A percentile compares a stretch with the other conserved stretches of the same genome.
Conservation (phyloP, 1,284 basidiomycete genomes). For the Trametes pubescens region DNA sequence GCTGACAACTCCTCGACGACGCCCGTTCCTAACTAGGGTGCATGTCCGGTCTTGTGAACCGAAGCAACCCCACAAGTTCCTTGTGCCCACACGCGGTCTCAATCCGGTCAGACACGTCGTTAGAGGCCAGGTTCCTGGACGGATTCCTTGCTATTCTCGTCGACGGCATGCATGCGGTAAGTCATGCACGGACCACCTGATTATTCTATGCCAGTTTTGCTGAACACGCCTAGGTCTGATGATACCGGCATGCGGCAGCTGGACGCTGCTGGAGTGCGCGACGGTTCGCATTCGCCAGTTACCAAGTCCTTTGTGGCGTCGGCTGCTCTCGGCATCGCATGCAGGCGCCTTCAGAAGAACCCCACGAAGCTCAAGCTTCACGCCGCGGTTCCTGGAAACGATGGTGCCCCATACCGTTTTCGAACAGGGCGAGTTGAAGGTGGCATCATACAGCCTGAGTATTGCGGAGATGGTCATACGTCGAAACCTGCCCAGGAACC, state of each 20-base stretch:
- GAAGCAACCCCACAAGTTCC: too few relatives aligned
- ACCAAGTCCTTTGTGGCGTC: constrained; percentile 12
- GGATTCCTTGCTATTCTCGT: not conserved
- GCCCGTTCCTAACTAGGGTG: too few relatives aligned
- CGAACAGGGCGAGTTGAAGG: too few relatives aligned
- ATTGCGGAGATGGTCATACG: too few relatives aligned
- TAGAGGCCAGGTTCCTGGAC: not conserved
- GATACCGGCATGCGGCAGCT: not conserved
- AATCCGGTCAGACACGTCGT: not conserved
- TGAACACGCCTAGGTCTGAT: constrained; percentile 3
- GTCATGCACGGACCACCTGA: constrained; percentile 11
- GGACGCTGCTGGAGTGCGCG: not conserved
- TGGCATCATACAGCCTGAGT: too few relatives aligned
- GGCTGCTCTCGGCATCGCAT: not conserved
- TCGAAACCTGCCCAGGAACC: too few relatives aligned
- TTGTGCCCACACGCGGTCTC: not conserved
- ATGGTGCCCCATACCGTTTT: too few relatives aligned
- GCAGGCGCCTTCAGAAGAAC: not conserved
- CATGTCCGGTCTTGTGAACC: too few relatives aligned
- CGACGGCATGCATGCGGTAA: constrained; percentile 13
- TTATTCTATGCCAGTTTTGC: not conserved
- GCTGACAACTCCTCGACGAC: too few relatives aligned
- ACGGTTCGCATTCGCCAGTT: not conserved
- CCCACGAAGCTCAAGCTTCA: not conserved
- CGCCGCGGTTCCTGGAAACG: too few relatives aligned